Conservation (phyloP, 345 rosid species). For the Sonneratia caseolaris region DNA sequence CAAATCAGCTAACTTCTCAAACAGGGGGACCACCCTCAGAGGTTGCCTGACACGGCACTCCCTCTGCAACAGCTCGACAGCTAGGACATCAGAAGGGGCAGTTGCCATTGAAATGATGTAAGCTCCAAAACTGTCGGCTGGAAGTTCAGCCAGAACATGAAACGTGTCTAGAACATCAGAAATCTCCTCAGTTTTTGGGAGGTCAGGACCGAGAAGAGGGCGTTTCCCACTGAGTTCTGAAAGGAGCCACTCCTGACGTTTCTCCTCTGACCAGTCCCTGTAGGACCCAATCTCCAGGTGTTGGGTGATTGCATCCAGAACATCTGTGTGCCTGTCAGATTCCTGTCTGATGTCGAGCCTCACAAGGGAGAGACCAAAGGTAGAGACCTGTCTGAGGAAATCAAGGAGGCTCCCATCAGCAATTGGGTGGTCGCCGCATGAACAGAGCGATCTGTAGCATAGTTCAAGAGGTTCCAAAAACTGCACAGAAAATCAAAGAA, state of each 20-base stretch:
- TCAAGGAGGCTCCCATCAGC: conserved; percentile 99
- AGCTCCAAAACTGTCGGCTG: conserved; percentile 84
- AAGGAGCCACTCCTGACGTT: conserved; percentile 81
- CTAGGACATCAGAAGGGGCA: conserved; percentile 87
- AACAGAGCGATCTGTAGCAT: conserved; percentile 82
- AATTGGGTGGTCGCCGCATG: conserved; percentile 84
- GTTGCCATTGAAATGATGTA: conserved; percentile 99
- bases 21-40: conserved; percentile 91
- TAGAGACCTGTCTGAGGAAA: conserved; percentile 94
- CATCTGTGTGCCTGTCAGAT: conserved; percentile 95
- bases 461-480: conserved; percentile 97
- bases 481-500: conserved; percentile 26
- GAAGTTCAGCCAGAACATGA: conserved; percentile 77
- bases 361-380: conserved; percentile 91
- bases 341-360: conserved; percentile 96
- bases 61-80: conserved; percentile 92
- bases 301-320: conserved; percentile 80
- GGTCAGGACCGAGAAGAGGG: conserved; percentile 89
- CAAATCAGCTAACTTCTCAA: conserved; percentile 96
- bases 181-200: conserved; percentile 87
- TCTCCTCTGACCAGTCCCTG: conserved; percentile 82
- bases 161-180: conserved; percentile 82
- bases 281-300: conserved; percentile 83
- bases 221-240: conserved; percentile 86
- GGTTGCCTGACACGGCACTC: conserved; percentile 89